phyloP scores from a whole-genome alignment of 331 rosid species.

The Cucumis variabilis region DNA sequence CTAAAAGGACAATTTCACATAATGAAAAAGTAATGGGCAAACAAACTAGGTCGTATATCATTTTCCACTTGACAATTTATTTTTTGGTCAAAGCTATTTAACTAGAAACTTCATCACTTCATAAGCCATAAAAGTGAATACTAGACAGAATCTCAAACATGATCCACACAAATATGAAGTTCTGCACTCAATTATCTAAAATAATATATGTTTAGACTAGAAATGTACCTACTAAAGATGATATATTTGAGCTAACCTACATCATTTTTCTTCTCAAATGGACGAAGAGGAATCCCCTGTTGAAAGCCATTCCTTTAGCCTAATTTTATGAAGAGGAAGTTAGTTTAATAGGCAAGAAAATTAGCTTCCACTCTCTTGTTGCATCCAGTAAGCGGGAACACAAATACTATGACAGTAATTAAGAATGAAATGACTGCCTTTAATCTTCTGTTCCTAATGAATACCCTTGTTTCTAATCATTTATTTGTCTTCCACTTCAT shows the following conservation, averaged over 20 bases:
- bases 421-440: not conserved
- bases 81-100: not conserved
- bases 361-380: not conserved
- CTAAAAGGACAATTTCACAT: not conserved
- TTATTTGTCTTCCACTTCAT: not conserved
- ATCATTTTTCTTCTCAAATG: conserved; percentile 75
- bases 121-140: not conserved
- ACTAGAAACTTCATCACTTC: not conserved
- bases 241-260: conserved; percentile 65
- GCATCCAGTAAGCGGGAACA: not conserved
- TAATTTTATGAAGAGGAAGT: conserved; percentile 42
- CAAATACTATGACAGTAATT: not conserved
- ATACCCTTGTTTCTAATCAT: not conserved
- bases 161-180: not conserved
- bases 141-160: not conserved
- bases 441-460: not conserved
- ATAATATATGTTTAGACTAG: not conserved
- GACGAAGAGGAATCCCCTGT: conserved; percentile 67
- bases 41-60: conserved; percentile 19
- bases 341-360: not conserved
- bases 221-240: not conserved
- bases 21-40: not conserved
- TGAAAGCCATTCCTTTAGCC: conserved; percentile 96
- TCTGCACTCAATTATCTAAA: not conserved
- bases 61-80: not conserved